phyloP scores from a whole-genome alignment of 768 basidiomycete species.

The Coprinopsis sp. region DNA sequence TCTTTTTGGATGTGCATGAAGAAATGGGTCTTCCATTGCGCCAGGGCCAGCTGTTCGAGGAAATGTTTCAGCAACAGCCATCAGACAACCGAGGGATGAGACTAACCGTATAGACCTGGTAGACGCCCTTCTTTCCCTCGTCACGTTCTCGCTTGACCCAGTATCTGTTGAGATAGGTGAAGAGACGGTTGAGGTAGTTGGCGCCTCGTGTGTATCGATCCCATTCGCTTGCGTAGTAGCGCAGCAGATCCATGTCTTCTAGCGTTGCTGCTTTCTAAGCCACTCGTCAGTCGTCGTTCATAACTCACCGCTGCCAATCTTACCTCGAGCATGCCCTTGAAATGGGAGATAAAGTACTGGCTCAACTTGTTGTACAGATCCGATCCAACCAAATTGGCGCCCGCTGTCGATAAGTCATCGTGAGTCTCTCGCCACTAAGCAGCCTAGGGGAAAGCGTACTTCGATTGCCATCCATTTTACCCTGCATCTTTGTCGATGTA shows the following conservation, averaged over 20 bases:
- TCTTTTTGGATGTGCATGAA: slow-evolving; percentile 83
- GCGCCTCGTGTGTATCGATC: slow-evolving; percentile 96
- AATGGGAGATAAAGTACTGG: slow-evolving; percentile 82
- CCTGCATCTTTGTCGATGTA: slow-evolving; percentile 82
- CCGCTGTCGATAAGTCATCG: slow-evolving; percentile 42
- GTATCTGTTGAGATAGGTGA: slow-evolving; percentile 96
- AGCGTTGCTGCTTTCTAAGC: slow-evolving; percentile 72
- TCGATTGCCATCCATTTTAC: slow-evolving; percentile 56
- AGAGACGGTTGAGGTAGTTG: slow-evolving; percentile 93
- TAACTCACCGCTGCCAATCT: slow-evolving; percentile 8
- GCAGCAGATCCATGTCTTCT: slow-evolving; percentile 85
- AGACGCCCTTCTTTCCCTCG: slow-evolving; percentile 94
- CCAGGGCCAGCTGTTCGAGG: slow-evolving; percentile 70
- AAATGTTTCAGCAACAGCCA: slow-evolving; percentile 4
- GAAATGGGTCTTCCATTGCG: slow-evolving; percentile 93
- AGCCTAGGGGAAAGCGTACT: slow-evolving; percentile 47
- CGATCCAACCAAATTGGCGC: slow-evolving; percentile 95
- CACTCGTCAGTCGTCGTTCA: slow-evolving; percentile 13
- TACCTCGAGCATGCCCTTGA: slow-evolving; percentile 60
- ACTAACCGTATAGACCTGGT: slow-evolving; percentile 91
- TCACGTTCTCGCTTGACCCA: slow-evolving; percentile 99
- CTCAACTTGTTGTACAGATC: slow-evolving; percentile 95
- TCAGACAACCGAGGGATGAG: neutral
- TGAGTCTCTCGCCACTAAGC: neutral
- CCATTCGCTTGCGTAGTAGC: slow-evolving; percentile 93